Evolutionary conservation across 345 rosid genomes (phyloP).

Genomic region (Hypericum androsaemum): DNA sequence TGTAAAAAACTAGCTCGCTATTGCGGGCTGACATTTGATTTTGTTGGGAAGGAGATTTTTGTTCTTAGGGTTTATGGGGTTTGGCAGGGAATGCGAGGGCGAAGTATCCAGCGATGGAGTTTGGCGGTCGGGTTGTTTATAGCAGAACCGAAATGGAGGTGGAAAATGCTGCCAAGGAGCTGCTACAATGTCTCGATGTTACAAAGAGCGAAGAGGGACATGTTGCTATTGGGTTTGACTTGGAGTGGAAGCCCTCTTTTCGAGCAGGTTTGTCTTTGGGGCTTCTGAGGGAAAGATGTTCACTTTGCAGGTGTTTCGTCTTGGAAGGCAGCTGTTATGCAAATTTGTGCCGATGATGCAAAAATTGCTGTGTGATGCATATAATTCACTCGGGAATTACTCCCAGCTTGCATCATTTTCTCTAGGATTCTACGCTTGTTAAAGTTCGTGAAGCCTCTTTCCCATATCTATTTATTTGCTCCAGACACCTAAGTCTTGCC

Average conservation of each 20-base stretch:
- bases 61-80: too few relatives aligned
- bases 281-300: background rate
- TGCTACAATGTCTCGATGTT: constrained; percentile 35
- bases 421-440: constrained; percentile 45
- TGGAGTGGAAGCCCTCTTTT: constrained; percentile 71
- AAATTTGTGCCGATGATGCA: constrained; percentile 50
- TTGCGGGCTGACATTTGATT: too few relatives aligned
- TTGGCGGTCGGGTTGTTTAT: constrained; percentile 52
- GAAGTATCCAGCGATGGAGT: constrained; percentile 49
- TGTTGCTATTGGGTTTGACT: constrained; percentile 57
- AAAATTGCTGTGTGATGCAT: constrained; percentile 71
- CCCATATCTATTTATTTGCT: too few relatives aligned
- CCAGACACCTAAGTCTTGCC: too few relatives aligned
- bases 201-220: constrained; percentile 30
- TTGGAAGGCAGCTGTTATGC: constrained; percentile 67
- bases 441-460: constrained; percentile 38
- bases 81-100: constrained; percentile 28
- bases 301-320: constrained; percentile 42
- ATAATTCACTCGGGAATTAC: constrained; percentile 70
- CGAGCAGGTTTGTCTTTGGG: constrained; percentile 38
- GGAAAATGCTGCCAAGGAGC: constrained; percentile 48
- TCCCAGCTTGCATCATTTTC: constrained; percentile 45
- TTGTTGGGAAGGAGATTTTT: too few relatives aligned
- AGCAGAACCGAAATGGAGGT: constrained; percentile 46
- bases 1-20: too few relatives aligned